These are phyloP conservation scores for Sextonia rubra DNA, from an alignment of 164 flowering plant species.

Conservation along the genomic window DNA sequence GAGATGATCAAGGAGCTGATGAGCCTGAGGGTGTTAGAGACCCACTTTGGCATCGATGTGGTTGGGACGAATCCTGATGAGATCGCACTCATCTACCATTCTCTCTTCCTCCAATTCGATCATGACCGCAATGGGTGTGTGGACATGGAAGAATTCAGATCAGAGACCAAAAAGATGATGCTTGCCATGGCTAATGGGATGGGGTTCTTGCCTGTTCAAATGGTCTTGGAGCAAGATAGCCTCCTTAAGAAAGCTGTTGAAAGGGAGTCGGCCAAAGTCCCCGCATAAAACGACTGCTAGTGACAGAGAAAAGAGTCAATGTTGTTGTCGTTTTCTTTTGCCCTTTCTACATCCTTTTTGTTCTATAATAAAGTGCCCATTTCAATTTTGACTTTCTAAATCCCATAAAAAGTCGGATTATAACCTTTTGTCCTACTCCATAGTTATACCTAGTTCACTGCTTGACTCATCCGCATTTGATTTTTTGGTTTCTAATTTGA, in stretches of 20 bases:
- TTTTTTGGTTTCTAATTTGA: no score
- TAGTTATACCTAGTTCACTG: no score
- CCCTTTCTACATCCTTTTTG: no score
- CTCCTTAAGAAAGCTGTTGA: conserved; percentile 51
- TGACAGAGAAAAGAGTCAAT: no score
- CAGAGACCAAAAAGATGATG: conserved; percentile 44
- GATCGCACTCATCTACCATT: neutral
- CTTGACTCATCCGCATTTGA: no score
- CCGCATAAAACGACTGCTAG: neutral
- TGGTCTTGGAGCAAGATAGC: conserved; percentile 46
- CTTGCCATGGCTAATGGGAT: conserved; percentile 50
- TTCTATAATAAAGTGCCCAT: no score
- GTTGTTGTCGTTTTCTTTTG: no score
- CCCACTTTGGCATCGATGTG: conserved; percentile 14
- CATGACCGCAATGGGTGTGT: conserved; percentile 35
- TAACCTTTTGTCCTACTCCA: no score
- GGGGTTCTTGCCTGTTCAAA: conserved; percentile 43
- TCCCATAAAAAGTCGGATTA: no score
- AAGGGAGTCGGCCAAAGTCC: conserved; percentile 21
- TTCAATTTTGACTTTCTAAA: no score
- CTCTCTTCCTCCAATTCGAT: conserved; percentile 37
- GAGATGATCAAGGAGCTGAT: conserved; percentile 32
- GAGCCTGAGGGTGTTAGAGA: conserved; percentile 20
- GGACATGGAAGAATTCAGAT: conserved; percentile 32
- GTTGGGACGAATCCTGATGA: conserved; percentile 25